Percentiles rank a stretch among this genome's conserved stretches.
phyloP scores from a whole-genome alignment of 306 rosid species.

The Malus orientalis region DNA sequence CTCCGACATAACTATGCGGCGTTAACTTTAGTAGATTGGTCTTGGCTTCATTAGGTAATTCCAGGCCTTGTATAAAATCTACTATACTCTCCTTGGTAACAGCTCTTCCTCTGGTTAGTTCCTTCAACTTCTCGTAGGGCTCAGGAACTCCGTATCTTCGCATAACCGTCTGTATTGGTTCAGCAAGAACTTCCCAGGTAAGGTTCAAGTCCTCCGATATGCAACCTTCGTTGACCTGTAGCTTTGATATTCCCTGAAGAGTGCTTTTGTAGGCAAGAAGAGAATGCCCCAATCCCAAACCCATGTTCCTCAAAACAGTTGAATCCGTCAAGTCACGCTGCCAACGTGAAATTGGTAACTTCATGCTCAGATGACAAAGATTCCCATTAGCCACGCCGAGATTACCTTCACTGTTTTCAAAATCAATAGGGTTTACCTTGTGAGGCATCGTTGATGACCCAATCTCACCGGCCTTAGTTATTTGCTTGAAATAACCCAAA shows the following conservation, averaged over 20 bases:
- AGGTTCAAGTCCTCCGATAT: constrained; percentile 66
- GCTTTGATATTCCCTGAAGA: constrained; percentile 63
- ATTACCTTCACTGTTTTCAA: constrained; percentile 92
- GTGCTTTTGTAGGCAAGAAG: constrained; percentile 77
- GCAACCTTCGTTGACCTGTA: constrained; percentile 74
- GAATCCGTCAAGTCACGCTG: constrained; percentile 57
- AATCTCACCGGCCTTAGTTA: constrained; percentile 24
- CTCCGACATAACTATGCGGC: constrained; percentile 75
- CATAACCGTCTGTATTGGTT: constrained; percentile 96
- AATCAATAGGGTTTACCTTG: constrained; percentile 94
- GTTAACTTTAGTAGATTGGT: constrained; percentile 49
- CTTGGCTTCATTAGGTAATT: constrained; percentile 68
- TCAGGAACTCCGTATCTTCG: constrained; percentile 85
- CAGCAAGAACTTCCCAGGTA: constrained; percentile 94
- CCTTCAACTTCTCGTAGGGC: constrained; percentile 91
- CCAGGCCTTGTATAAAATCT: constrained; percentile 63
- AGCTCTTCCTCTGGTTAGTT: constrained; percentile 76
- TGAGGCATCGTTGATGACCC: constrained; percentile 79
- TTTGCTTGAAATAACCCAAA: constrained; percentile 86
- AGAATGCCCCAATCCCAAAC: constrained; percentile 66
- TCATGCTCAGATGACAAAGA: constrained; percentile 68
- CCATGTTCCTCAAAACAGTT: constrained; percentile 73
- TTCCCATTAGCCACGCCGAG: constrained; percentile 72
- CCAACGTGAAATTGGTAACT: constrained; percentile 73
- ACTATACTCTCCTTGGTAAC: constrained; percentile 69